Base-by-base conservation (phyloP, 2,329 filamentous ascomycete genomes). In the Aulographum hederae region DNA sequence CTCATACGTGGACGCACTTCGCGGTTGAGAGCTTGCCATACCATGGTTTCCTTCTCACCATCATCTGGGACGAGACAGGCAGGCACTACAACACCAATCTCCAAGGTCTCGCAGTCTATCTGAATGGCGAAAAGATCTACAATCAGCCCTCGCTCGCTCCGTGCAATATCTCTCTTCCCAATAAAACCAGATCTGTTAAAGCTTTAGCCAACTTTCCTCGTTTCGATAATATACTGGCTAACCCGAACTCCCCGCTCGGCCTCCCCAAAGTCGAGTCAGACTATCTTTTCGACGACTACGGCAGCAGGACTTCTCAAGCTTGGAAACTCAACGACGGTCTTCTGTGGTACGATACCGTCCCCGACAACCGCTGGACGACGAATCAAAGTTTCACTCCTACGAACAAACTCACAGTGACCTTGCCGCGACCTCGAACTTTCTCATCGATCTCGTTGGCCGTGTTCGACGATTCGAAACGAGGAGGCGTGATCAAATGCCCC, bases 261-360 rank as follows among this genome's bases (percentile, higher is more conserved):
- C 51, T 53, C 27, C 53, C 53, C 6, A 41, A 40, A 26, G 46
- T 48, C 12, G 45, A 46, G n/a, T 50, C 50, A 28, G 50, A 52
- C 5, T 57, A 47, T 38, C 51, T 47, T 18, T 51, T 48, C 32
- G n/a, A 23, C 20, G 20, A 23, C n/a, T 23, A 23, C 20, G 20
- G 20, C 20, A 6, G 6, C n/a, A n/a, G 20, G n/a, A 28, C 31
- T 28, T 18, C 37, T 3, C 38, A 43, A 32, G 41, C 45, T 5
- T 56, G 47, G 41, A 51, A 56, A 32, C 49, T 51, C 14, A 60
- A 56, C 34, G 56, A 60, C 34, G 56, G 57, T 6, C 50, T 57
- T 17, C 35, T 60, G 8, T 60, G 50, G 40, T 49, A 58, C 34
- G 54, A 57, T 34, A 37, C 40, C 3, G 45, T 51, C 1, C 56